Evolutionary conservation across 441 rosid genomes (phyloP).

Genomic region (Mallotus japonicus): DNA sequence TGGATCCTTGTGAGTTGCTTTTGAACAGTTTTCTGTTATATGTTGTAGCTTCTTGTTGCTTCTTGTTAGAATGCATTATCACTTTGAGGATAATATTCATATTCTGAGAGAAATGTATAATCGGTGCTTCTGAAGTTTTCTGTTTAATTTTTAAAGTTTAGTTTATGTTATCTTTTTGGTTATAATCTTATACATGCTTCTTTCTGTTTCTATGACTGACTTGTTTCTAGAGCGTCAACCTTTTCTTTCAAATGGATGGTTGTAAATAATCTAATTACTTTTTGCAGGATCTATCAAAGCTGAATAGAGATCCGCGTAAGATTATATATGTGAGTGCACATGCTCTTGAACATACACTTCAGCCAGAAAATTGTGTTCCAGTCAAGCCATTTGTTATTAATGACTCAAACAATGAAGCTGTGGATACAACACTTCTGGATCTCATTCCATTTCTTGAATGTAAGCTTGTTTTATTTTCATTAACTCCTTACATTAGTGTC

Average conservation of each 20-base stretch:
- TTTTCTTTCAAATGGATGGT: constrained; percentile 5
- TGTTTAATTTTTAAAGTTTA: neutral
- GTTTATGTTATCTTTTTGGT: neutral
- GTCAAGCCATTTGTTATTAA: constrained; percentile 74
- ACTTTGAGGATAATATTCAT: neutral
- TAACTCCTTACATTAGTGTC: neutral
- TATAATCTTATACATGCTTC: neutral
- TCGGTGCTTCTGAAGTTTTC: neutral
- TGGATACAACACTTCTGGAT: constrained; percentile 82
- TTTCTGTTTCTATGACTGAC: neutral
- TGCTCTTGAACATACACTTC: constrained; percentile 76
- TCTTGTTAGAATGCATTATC: neutral
- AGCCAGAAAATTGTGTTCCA: constrained; percentile 81
- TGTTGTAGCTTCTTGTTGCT: constrained; percentile 2
- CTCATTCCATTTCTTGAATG: constrained; percentile 98
- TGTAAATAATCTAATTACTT: constrained; percentile 14
- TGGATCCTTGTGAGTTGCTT: neutral
- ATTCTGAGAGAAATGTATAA: neutral
- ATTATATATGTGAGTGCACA: constrained; percentile 76
- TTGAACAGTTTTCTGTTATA: neutral
- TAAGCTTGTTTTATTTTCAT: constrained; percentile 34
- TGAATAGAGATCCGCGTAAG: constrained; percentile 78
- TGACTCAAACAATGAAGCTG: constrained; percentile 31
- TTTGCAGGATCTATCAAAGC: constrained; percentile 89
- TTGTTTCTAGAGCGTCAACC: neutral